phyloP scores from a whole-genome alignment of 148 eudicot species.

The Arbutus unedo region DNA sequence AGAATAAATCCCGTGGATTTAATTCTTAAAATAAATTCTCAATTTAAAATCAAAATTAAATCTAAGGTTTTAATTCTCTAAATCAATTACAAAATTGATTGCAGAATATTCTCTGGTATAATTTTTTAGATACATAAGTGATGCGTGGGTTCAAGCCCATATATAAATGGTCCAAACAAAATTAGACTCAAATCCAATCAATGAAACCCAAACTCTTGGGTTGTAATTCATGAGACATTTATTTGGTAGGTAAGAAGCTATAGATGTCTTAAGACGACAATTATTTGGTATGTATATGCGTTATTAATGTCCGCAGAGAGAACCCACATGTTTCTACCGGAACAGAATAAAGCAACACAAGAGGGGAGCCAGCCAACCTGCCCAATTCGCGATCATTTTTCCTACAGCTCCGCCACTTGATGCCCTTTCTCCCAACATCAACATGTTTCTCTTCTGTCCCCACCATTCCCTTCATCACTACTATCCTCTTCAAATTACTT shows the following conservation, averaged over 20 bases:
- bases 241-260: neutral
- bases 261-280: neutral
- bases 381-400: slow-evolving; percentile 7
- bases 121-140: too few relatives aligned
- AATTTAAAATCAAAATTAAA: too few relatives aligned
- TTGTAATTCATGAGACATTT: neutral
- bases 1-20: too few relatives aligned
- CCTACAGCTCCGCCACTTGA: slow-evolving; percentile 15
- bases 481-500: neutral
- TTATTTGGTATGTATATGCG: neutral
- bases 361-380: neutral
- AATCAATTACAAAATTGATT: too few relatives aligned
- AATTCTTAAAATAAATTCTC: too few relatives aligned
- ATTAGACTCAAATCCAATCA: too few relatives aligned
- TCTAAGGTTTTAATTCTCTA: too few relatives aligned
- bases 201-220: too few relatives aligned
- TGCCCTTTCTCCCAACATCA: slow-evolving; percentile 14
- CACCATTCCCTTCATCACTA: too few relatives aligned
- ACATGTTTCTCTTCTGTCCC: neutral
- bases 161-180: too few relatives aligned
- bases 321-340: slow-evolving; percentile 35
- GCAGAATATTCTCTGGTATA: too few relatives aligned
- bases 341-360: slow-evolving; percentile 35
- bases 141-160: too few relatives aligned
- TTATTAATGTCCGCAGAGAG: neutral